Evolutionary conservation across 2,329 filamentous ascomycete genomes (phyloP).

Genomic region (Tolypocladium sp.): DNA sequence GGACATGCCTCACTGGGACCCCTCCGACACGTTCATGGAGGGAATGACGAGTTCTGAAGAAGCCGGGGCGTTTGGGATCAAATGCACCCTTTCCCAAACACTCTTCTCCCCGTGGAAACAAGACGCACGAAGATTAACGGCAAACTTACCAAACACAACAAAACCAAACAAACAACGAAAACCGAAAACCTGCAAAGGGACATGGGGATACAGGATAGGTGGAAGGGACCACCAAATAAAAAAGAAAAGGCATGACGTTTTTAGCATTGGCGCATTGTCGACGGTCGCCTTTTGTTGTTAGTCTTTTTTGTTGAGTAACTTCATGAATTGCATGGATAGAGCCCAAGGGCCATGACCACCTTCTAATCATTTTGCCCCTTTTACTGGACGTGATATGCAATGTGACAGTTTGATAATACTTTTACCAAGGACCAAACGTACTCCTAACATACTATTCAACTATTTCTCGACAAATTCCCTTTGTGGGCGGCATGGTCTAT

Average conservation of each 20-base stretch:
- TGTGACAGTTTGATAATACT: background rate
- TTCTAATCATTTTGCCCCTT: background rate
- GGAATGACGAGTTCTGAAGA: background rate
- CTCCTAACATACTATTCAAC: background rate
- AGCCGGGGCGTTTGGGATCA: background rate
- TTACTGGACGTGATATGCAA: background rate
- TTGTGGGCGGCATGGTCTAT: background rate
- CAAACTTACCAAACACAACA: background rate
- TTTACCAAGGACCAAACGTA: background rate
- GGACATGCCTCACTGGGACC: background rate
- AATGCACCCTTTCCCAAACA: background rate
- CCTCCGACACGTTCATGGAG: conserved; percentile 3
- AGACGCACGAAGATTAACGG: background rate
- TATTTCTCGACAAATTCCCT: background rate
- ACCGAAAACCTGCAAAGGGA: background rate
- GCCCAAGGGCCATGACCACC: conserved; percentile 9
- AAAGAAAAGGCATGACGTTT: conserved; percentile 3
- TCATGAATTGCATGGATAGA: conserved; percentile 15
- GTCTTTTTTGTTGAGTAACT: conserved; percentile 7
- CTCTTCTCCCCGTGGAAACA: background rate
- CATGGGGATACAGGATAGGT: conserved; percentile 8
- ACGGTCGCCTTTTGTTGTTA: conserved; percentile 1
- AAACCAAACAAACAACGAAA: background rate
- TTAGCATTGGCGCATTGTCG: conserved; percentile 10
- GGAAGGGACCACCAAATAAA: background rate